These are phyloP conservation scores for Agrocybe praecox DNA, from an alignment of 768 basidiomycete genomes.

Conservation along the genomic window DNA sequence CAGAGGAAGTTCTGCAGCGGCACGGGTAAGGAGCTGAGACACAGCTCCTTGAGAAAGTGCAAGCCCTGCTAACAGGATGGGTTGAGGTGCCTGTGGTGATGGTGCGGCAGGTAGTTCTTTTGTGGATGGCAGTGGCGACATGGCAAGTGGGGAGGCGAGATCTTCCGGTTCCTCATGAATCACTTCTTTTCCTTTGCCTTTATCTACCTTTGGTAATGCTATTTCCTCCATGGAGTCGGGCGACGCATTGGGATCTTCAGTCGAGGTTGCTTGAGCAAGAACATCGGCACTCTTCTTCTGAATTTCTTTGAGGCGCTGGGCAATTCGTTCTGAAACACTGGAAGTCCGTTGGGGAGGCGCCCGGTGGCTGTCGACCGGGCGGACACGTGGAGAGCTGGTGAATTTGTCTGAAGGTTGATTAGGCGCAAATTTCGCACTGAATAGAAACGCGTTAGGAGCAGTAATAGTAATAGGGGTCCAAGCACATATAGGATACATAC, in stretches of 20 bases:
- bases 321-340: conserved; percentile 87
- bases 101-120: conserved; percentile 33
- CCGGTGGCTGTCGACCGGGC: conserved; percentile 57
- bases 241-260: conserved; percentile 32
- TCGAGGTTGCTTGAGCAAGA: conserved; percentile 29
- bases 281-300: conserved; percentile 56
- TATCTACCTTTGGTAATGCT: conserved; percentile 66
- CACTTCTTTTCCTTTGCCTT: conserved; percentile 69
- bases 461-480: conserved; percentile 13
- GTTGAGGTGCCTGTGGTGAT: conserved; percentile 41
- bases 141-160: conserved; percentile 57
- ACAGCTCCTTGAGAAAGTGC: conserved; percentile 65
- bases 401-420: conserved; percentile 67
- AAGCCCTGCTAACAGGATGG: conserved; percentile 77
- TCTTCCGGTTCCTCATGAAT: conserved; percentile 27
- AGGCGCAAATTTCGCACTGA: conserved; percentile 87
- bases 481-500: conserved; percentile 48
- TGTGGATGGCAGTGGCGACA: conserved; percentile 64
- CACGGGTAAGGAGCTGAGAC: conserved; percentile 70
- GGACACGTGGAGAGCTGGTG: conserved; percentile 75
- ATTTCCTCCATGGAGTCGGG: conserved; percentile 30
- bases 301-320: conserved; percentile 79
- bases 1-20: conserved; percentile 71
- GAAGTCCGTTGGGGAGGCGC: conserved; percentile 62
- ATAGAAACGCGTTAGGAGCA: conserved; percentile 9